phyloP scores from a whole-genome alignment of 2,329 filamentous ascomycete species.

The Trichophyton schoenleinii region DNA sequence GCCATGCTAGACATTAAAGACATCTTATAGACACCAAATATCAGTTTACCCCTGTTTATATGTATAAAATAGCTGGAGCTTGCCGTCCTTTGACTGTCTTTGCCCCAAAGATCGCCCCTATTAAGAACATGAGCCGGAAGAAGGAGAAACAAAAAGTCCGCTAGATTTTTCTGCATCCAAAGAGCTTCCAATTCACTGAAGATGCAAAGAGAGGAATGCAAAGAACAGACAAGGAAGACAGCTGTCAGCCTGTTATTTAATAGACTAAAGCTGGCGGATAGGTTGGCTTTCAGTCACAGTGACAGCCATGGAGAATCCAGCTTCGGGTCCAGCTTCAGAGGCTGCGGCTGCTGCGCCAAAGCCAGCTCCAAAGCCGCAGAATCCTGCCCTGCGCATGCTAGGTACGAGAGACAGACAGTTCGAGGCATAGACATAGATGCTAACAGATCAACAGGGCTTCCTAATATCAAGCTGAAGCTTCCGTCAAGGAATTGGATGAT shows the following conservation, averaged over 20 bases:
- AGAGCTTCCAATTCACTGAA: background rate
- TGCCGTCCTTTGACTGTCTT: background rate
- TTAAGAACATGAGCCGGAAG: background rate
- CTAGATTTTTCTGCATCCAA: background rate
- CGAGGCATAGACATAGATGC: constrained; percentile 5
- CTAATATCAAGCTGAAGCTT: constrained; percentile 67
- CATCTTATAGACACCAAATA: background rate
- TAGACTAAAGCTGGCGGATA: background rate
- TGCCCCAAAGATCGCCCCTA: background rate
- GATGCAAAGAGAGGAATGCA: background rate
- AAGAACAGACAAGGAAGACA: background rate
- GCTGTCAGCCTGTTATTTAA: background rate
- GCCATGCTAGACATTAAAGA: background rate
- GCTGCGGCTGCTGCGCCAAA: constrained; percentile 10
- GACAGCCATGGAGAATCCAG: background rate
- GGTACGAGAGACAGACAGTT: constrained; percentile 6
- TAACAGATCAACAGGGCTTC: constrained; percentile 48
- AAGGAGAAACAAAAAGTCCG: background rate
- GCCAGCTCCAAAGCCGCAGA: constrained; percentile 13
- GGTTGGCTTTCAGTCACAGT: background rate
- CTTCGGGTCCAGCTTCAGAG: background rate
- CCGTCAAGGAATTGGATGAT: constrained; percentile 98
- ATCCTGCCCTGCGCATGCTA: constrained; percentile 14
- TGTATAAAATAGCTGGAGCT: background rate
- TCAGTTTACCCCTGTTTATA: background rate